Evolutionary conservation across 169 alveolate species (phyloP).

Genomic region (Perkinsus chesapeaki): DNA sequence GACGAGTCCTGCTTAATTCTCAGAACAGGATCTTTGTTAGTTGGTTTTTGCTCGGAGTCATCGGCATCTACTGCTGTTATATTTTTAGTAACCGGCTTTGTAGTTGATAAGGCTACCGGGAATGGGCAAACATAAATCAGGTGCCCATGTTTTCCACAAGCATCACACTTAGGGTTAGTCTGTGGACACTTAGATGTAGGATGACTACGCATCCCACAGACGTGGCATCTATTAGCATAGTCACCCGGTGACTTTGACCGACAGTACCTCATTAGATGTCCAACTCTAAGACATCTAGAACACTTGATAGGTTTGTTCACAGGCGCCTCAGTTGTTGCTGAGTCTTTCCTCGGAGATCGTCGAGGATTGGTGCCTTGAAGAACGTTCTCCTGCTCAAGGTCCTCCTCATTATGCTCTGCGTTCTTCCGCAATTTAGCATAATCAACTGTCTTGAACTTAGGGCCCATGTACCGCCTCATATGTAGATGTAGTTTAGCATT

Average conservation of each 20-base stretch:
- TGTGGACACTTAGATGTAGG: neutral
- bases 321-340: no score
- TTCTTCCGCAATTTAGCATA: no score
- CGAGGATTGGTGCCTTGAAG: no score
- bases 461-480: neutral
- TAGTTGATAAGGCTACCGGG: neutral
- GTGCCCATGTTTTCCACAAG: neutral
- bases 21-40: neutral
- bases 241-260: neutral
- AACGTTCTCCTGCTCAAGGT: no score
- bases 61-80: neutral
- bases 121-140: neutral
- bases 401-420: no score
- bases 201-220: neutral
- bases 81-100: neutral
- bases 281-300: no score
- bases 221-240: neutral
- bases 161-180: neutral
- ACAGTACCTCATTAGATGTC: no score
- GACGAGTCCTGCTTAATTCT: neutral
- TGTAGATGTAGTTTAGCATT: neutral
- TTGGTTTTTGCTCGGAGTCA: neutral
- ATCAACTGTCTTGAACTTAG: neutral
- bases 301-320: no score
- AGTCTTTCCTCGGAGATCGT: no score